Base-by-base conservation (phyloP, 2,329 filamentous ascomycete species). In the Penicillium sp. region DNA sequence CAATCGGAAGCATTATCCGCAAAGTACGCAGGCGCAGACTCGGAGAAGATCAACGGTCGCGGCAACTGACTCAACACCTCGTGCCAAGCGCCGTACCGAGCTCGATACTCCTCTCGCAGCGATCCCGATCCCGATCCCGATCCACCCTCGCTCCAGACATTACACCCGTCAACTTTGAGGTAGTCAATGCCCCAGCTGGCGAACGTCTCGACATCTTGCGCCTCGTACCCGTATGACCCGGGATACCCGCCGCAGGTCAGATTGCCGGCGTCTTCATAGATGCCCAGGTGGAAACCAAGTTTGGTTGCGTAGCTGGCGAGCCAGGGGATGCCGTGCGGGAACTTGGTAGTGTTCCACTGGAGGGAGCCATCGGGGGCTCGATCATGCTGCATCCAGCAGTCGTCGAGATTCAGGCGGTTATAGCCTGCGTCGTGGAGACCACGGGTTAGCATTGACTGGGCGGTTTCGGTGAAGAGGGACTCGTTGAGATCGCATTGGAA, bases 401-500 rank as follows among this genome's bases (percentile, higher is more conserved):
- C 77, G 59, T 80, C 77, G 14, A 80, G 68, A 54, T 78, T 79
- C 51, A 80, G 66, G 50, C 70, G 62, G 39, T 71, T 59, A 52
- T 76, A 76, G 4, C 73, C 71, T 5, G 70, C 68, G 16, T 66
- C 67, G 2, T 72, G 68, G 4, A 80, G 70, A 14, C 78, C 77
- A 4, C 66, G 76, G 9, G 65, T 62, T 4, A 66, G 54, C 75
- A 81, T 80, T 16, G 75, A 67, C 38, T 79, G 71, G 3, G 79
- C 79, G 0, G 78, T 80, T 6, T 77, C 67, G 6, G 73, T 71
- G 53, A 81, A 81, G 4, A 81, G 65, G 4, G 74, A 74, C 57
- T 81, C 75, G 56, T 79, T 81, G 21, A 81, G 72, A 46, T 75
- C 72, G 60, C 77, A 80, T 67, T 71, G 69, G 63, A 78, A 78